Base-by-base conservation (phyloP, 352 stramenopile genomes). In the Plasmopara halstedii region DNA sequence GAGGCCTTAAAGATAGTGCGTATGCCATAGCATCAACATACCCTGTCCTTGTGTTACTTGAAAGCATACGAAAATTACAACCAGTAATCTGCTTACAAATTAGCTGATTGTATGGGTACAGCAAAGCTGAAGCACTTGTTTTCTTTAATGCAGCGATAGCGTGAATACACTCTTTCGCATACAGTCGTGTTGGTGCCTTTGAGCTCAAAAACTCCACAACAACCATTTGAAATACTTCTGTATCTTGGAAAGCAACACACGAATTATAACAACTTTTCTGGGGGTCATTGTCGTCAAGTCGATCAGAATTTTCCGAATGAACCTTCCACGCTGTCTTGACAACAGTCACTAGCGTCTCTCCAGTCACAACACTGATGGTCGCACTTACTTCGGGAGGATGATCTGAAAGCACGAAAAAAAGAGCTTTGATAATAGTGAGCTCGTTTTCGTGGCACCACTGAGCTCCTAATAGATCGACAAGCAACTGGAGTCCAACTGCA, bases 1-100 rank as follows among this genome's bases (percentile, higher is more conserved):
- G 72, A 6, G 81, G 83, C 22, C 88, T 55, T 15, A 94, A 56
- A 7, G 73, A 71, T 11, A 94, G 43, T 0, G 72, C 72, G 43
- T 87, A 88, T 23, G 83, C 75, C 81, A 93, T 90, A 10, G 81
- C 79, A 53, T 94, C 83, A 7, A 93, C 73, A 45, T 93, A 94
- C 1, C 81, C 83, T 23, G 67, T 85, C 9, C 82, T 81, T 1
- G 73, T 91, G 18, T 53, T 76, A 23, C 66, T 73, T 0, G 78
- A 56, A 8, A 94, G 48, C 53, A 84, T 77, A 14, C 80, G 75
- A 36, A 94, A 56, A 42, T 83, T 83, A 44, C 70, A 87, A 2
- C 80, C 70, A 17, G 77, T 94, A 37, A 91, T 82, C 49, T 94
- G 82, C 48, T 94, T 94, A 43, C 59, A 83, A 43, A 94, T 76